These are phyloP conservation scores for Medicago lupulina DNA, from an alignment of 306 rosid genomes.

Conservation along the genomic window DNA sequence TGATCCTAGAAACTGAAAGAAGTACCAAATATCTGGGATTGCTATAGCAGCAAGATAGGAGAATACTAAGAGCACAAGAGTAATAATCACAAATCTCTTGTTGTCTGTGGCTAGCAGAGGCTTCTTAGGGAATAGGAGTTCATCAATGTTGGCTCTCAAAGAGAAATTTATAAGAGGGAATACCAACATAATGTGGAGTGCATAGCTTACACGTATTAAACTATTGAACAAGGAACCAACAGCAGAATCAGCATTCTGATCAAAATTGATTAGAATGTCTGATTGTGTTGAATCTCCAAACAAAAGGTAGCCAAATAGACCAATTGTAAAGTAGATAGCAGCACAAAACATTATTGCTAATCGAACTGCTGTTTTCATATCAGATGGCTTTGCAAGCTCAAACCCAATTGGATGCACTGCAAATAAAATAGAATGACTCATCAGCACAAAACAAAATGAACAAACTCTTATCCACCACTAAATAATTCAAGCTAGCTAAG, in stretches of 20 bases:
- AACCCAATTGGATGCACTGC: slow-evolving; percentile 94
- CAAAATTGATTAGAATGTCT: slow-evolving; percentile 86
- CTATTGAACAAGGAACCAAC: slow-evolving; percentile 67
- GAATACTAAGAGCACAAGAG: slow-evolving; percentile 58
- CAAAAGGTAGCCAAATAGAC: slow-evolving; percentile 85
- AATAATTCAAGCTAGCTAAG: slow-evolving; percentile 1
- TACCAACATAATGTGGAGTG: slow-evolving; percentile 85
- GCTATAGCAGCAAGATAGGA: slow-evolving; percentile 84
- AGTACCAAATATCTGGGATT: slow-evolving; percentile 86
- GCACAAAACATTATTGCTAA: slow-evolving; percentile 76
- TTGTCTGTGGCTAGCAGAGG: slow-evolving; percentile 60
- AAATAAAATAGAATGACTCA: slow-evolving; percentile 13
- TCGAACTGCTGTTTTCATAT: slow-evolving; percentile 75
- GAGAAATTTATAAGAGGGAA: slow-evolving; percentile 87
- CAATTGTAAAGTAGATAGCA: slow-evolving; percentile 65
- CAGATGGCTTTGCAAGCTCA: slow-evolving; percentile 74
- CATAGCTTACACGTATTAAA: slow-evolving; percentile 83
- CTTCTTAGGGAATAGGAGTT: slow-evolving; percentile 68
- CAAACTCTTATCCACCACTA: too few relatives aligned
- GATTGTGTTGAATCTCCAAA: slow-evolving; percentile 83
- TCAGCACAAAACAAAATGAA: too few relatives aligned
- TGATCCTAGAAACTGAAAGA: slow-evolving; percentile 91
- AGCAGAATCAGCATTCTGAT: slow-evolving; percentile 59
- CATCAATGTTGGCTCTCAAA: slow-evolving; percentile 81
- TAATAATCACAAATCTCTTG: slow-evolving; percentile 72